Conservation (phyloP, 192 early-diverging fungal species). For the Coemansia reversa region DNA sequence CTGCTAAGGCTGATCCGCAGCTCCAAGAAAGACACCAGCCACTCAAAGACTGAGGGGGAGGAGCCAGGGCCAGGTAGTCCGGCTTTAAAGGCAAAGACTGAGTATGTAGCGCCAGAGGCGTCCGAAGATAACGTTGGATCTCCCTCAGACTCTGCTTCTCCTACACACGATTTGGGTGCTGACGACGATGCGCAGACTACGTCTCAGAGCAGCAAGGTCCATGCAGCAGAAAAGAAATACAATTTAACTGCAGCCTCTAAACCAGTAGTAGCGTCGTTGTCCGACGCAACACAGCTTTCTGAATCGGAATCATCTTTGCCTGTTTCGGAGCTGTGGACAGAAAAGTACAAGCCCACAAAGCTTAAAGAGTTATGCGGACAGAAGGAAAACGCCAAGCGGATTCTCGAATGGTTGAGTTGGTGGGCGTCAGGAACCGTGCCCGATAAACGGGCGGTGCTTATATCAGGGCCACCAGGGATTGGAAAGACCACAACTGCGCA, state of each 20-base stretch:
- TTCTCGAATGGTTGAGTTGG: conserved; percentile 71
- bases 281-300: conserved; percentile 17
- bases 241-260: not conserved
- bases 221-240: not conserved
- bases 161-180: not conserved
- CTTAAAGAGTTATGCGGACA: conserved; percentile 88
- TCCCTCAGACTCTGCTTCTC: not conserved
- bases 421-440: conserved; percentile 60
- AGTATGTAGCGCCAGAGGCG: not conserved
- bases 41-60: not conserved
- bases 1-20: conserved; percentile 77
- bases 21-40: conserved; percentile 17
- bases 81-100: not conserved
- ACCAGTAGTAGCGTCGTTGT: conserved; percentile 13
- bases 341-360: conserved; percentile 85
- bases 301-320: not conserved
- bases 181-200: not conserved
- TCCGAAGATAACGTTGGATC: not conserved
- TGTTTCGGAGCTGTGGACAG: conserved; percentile 76
- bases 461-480: conserved; percentile 96
- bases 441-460: conserved; percentile 63
- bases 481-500: conserved; percentile 97
- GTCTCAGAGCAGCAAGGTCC: not conserved
- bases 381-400: conserved; percentile 63
- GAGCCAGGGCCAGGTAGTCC: not conserved